These are phyloP conservation scores for Talaromyces proteolyticus DNA, from an alignment of 495 filamentous ascomycete genomes.

Conservation along the genomic window DNA sequence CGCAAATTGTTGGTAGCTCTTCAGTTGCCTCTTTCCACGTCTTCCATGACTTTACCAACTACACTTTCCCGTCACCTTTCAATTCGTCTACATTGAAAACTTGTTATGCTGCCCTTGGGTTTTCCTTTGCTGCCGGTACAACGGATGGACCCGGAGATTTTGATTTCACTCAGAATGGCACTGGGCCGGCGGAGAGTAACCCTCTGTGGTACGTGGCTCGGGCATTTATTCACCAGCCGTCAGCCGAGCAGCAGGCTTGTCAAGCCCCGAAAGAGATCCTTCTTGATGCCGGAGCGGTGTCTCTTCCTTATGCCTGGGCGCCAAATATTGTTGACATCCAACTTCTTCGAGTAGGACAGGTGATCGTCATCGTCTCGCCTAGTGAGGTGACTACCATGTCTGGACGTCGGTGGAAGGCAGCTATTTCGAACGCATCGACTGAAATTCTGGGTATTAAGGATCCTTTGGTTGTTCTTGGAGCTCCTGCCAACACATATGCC, in stretches of 20 bases:
- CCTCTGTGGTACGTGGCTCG: conserved; percentile 80
- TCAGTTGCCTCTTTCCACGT: conserved; percentile 68
- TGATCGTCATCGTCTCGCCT: conserved; percentile 80
- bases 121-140: conserved; percentile 91
- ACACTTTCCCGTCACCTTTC: conserved; percentile 61
- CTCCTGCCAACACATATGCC: conserved; percentile 90
- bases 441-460: conserved; percentile 38
- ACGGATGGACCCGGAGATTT: conserved; percentile 90
- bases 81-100: conserved; percentile 70
- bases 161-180: conserved; percentile 87
- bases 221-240: conserved; percentile 64
- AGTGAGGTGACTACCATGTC: conserved; percentile 97
- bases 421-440: conserved; percentile 55
- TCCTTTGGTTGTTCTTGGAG: conserved; percentile 82
- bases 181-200: conserved; percentile 62
- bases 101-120: conserved; percentile 89
- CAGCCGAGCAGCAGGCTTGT: conserved; percentile 65
- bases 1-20: conserved; percentile 41
- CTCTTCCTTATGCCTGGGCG: conserved; percentile 78
- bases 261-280: conserved; percentile 85
- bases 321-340: conserved; percentile 95
- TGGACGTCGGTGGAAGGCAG: conserved; percentile 82
- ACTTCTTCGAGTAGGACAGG: conserved; percentile 77
- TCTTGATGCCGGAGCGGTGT: conserved; percentile 80
- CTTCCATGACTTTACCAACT: conserved; percentile 69